phyloP scores from a whole-genome alignment of 2,329 filamentous ascomycete genomes.

The Neopestalotiopsis rosae region DNA sequence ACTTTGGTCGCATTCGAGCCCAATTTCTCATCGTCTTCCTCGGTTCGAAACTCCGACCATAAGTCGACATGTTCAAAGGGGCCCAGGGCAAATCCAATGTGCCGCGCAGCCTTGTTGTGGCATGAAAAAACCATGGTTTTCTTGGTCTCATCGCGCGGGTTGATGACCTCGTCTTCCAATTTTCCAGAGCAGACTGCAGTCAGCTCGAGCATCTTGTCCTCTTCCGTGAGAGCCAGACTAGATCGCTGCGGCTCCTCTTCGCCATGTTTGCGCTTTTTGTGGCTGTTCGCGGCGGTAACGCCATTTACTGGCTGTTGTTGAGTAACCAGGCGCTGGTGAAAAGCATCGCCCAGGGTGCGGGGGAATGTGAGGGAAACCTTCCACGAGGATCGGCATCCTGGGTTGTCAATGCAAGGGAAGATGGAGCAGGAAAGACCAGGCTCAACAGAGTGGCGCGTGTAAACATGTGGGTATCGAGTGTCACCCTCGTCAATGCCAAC shows the following conservation, averaged over 20 bases:
- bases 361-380: slow-evolving; percentile 87
- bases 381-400: slow-evolving; percentile 82
- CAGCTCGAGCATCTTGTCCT: slow-evolving; percentile 89
- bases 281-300: slow-evolving; percentile 26
- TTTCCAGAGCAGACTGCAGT: slow-evolving; percentile 90
- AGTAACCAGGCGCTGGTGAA: slow-evolving; percentile 53
- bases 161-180: slow-evolving; percentile 79
- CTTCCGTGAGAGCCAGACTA: slow-evolving; percentile 61
- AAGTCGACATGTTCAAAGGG: slow-evolving; percentile 95
- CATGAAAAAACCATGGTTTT: slow-evolving; percentile 89
- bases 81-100: slow-evolving; percentile 91
- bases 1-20: slow-evolving; percentile 88
- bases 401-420: slow-evolving; percentile 92
- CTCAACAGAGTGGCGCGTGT: slow-evolving; percentile 81
- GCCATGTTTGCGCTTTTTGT: slow-evolving; percentile 45
- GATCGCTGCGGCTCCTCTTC: slow-evolving; percentile 42
- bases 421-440: slow-evolving; percentile 83
- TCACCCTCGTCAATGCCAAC: slow-evolving; percentile 84
- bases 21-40: slow-evolving; percentile 90
- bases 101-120: slow-evolving; percentile 79
- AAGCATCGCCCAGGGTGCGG: slow-evolving; percentile 81
- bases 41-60: slow-evolving; percentile 81
- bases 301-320: slow-evolving; percentile 37
- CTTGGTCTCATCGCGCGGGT: slow-evolving; percentile 77
- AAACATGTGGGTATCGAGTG: slow-evolving; percentile 86